Evolutionary conservation across 495 filamentous ascomycete species (phyloP).

Genomic region (Aspergillus egyptiacus): DNA sequence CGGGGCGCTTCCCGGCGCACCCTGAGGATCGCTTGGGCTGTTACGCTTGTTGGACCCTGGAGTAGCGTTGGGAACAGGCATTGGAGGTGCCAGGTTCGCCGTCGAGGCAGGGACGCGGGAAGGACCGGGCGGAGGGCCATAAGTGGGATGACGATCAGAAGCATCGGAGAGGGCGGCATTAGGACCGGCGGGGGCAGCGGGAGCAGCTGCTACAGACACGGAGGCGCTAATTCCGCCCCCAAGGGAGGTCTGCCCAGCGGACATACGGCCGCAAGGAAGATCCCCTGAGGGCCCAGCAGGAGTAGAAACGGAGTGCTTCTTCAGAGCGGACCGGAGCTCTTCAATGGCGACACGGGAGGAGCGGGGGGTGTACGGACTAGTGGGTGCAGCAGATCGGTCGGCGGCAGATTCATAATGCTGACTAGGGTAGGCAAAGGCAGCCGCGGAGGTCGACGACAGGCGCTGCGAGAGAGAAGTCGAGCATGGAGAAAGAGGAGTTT

Average conservation of each 20-base stretch:
- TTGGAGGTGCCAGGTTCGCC: conserved; percentile 27
- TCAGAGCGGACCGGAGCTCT: conserved; percentile 44
- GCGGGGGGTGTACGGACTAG: conserved; percentile 32
- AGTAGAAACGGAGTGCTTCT: conserved; percentile 38
- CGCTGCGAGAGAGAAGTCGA: conserved; percentile 13
- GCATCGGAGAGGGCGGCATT: conserved; percentile 12
- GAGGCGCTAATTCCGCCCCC: conserved; percentile 24
- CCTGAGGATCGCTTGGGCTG: conserved; percentile 29
- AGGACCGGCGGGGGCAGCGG: conserved; percentile 26
- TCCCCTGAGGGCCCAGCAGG: conserved; percentile 38
- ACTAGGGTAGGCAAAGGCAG: conserved; percentile 12
- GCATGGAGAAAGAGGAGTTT: conserved; percentile 19
- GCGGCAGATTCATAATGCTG: conserved; percentile 33
- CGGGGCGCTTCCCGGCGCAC: conserved; percentile 39
- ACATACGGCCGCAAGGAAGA: conserved; percentile 31
- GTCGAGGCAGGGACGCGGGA: conserved; percentile 17
- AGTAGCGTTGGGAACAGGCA: conserved; percentile 28
- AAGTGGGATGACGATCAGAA: conserved; percentile 19
- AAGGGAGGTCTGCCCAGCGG: conserved; percentile 29
- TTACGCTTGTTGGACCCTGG: conserved; percentile 40
- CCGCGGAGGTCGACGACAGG: conserved; percentile 12
- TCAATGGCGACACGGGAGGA: conserved; percentile 43
- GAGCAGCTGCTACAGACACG: conserved; percentile 28
- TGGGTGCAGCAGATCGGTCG: conserved; percentile 22
- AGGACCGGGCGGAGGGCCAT: conserved; percentile 18